Evolutionary conservation across 2,329 filamentous ascomycete genomes (phyloP).

Genomic region (Fusarium albosuccineum): DNA sequence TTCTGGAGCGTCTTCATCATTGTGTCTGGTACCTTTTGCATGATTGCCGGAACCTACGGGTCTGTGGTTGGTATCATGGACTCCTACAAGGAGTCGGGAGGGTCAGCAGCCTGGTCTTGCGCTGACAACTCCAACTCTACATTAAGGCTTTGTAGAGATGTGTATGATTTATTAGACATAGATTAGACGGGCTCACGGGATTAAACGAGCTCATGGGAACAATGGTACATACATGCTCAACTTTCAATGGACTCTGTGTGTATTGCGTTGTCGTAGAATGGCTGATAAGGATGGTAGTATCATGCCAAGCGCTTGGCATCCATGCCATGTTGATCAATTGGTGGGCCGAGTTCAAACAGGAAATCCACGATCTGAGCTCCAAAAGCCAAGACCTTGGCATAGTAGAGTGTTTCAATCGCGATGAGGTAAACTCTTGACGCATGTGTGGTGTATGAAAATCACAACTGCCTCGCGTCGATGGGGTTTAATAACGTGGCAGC

Average conservation of each 20-base stretch:
- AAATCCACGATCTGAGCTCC: constrained; percentile 5
- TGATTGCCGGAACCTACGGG: constrained; percentile 31
- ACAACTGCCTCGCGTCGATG: too few relatives aligned
- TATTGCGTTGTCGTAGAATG: neutral
- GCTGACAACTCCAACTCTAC: constrained; percentile 25
- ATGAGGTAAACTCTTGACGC: too few relatives aligned
- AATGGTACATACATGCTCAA: neutral
- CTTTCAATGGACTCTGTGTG: neutral
- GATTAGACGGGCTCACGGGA: neutral
- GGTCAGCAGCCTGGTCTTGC: constrained; percentile 21
- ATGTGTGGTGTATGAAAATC: too few relatives aligned
- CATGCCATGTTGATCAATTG: neutral
- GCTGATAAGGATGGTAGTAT: neutral
- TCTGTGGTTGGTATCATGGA: constrained; percentile 20
- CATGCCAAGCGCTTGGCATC: constrained; percentile 1
- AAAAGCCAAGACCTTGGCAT: constrained; percentile 27
- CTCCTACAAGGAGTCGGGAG: neutral
- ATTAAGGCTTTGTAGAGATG: neutral
- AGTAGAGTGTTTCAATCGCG: neutral
- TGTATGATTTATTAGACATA: constrained; percentile 13
- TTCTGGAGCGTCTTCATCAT: constrained; percentile 28
- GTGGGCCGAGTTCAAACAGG: constrained; percentile 5
- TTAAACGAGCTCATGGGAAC: neutral
- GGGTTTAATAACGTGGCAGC: too few relatives aligned
- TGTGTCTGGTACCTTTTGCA: constrained; percentile 23